Evolutionary conservation across 1,284 basidiomycete genomes (phyloP).

Genomic region (Sparassis latifolia): DNA sequence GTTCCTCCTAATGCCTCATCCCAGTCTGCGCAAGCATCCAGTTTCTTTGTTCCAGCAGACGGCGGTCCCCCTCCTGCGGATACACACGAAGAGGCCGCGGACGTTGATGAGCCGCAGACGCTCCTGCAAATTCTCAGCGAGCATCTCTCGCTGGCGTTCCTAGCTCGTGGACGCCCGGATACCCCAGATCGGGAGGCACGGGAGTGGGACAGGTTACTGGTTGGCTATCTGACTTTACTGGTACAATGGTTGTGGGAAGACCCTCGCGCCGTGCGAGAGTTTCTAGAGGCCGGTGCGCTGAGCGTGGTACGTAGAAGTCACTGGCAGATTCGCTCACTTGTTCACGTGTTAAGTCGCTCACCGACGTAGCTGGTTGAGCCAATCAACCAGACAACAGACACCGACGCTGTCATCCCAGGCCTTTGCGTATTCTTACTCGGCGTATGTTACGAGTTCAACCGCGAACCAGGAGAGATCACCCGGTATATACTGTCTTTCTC

Average conservation of each 20-base stretch:
- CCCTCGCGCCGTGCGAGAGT: constrained; percentile 80
- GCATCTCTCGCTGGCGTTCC: constrained; percentile 62
- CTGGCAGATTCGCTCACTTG: background rate
- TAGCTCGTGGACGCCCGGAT: constrained; percentile 63
- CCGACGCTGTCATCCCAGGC: constrained; percentile 85
- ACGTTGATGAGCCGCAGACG: constrained; percentile 59
- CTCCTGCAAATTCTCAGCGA: constrained; percentile 69
- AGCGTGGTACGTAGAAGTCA: constrained; percentile 54
- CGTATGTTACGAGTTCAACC: constrained; percentile 91
- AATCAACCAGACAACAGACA: constrained; percentile 84
- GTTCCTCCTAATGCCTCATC: constrained; percentile 38
- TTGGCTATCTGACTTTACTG: constrained; percentile 80
- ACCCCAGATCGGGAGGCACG: constrained; percentile 58
- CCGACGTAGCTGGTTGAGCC: constrained; percentile 78
- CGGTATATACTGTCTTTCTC: constrained; percentile 39
- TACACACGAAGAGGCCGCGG: constrained; percentile 22
- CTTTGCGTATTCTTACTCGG: constrained; percentile 91
- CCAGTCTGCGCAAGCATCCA: constrained; percentile 26
- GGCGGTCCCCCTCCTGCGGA: constrained; percentile 31
- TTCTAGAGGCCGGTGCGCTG: constrained; percentile 85
- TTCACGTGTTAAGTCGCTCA: background rate
- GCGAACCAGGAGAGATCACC: constrained; percentile 88
- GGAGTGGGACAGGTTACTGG: constrained; percentile 89
- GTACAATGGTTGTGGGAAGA: constrained; percentile 98
- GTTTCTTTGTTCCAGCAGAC: constrained; percentile 76